Evolutionary conservation across 2,329 filamentous ascomycete species (phyloP).

Genomic region (Cercospora zeina): DNA sequence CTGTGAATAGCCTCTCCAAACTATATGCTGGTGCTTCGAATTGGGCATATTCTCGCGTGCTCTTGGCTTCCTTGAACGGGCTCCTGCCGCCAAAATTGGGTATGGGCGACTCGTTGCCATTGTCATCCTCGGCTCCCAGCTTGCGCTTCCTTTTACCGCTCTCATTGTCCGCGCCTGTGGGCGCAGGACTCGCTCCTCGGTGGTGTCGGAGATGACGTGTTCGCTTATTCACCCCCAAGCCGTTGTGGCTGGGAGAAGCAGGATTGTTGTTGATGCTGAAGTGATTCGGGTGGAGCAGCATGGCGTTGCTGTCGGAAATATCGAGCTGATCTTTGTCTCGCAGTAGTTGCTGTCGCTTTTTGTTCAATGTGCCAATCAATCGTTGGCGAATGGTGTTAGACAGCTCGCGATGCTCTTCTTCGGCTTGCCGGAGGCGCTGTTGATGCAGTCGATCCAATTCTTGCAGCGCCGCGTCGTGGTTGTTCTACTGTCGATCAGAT

Average conservation of each 20-base stretch:
- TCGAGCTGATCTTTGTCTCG: constrained; percentile 68
- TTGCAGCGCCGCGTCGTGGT: constrained; percentile 57
- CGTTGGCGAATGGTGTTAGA: constrained; percentile 62
- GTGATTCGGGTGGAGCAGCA: constrained; percentile 65
- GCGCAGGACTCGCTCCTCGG: constrained; percentile 42
- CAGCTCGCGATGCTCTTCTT: constrained; percentile 62
- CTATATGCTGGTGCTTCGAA: constrained; percentile 61
- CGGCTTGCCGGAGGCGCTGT: constrained; percentile 62
- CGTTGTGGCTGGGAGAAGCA: constrained; percentile 60
- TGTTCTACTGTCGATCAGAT: constrained; percentile 49
- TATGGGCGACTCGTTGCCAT: constrained; percentile 59
- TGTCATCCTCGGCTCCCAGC: constrained; percentile 56
- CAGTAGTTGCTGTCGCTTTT: constrained; percentile 59
- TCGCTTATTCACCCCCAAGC: constrained; percentile 56
- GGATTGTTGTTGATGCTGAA: constrained; percentile 64
- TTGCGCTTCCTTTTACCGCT: constrained; percentile 61
- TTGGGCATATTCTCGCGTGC: constrained; percentile 55
- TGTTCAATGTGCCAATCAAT: constrained; percentile 58
- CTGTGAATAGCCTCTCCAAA: constrained; percentile 65
- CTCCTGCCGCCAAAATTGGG: constrained; percentile 52
- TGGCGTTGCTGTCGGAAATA: constrained; percentile 65
- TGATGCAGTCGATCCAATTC: constrained; percentile 58
- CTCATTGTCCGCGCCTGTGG: constrained; percentile 41
- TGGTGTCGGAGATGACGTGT: constrained; percentile 61
- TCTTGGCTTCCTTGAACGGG: constrained; percentile 56